Evolutionary conservation across 805 yeast genomes (phyloP).

Genomic region (Metschnikowia chrysomelidarum): DNA sequence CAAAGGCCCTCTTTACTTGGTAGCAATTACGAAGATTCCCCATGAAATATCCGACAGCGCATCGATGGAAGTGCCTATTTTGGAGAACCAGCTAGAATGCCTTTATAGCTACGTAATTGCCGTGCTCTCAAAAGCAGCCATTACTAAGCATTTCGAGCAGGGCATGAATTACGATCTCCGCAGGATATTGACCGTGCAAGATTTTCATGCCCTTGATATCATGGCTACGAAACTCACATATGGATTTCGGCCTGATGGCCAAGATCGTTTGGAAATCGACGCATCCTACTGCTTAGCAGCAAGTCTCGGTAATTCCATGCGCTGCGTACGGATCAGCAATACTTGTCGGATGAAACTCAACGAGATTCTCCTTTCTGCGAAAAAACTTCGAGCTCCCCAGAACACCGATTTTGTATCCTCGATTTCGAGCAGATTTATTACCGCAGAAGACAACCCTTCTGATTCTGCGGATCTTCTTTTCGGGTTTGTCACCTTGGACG

Average conservation of each 20-base stretch:
- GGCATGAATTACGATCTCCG: conserved; percentile 82
- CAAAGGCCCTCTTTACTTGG: conserved; percentile 67
- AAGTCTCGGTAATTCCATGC: conserved; percentile 30
- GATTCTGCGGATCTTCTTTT: conserved; percentile 57
- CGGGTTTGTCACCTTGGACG: conserved; percentile 66
- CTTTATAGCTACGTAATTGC: conserved; percentile 78
- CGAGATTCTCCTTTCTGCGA: conserved; percentile 43
- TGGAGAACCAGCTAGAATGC: conserved; percentile 57
- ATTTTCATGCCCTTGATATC: conserved; percentile 65
- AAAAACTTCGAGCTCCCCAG: conserved; percentile 18
- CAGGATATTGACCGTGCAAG: conserved; percentile 70
- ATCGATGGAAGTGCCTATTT: conserved; percentile 11
- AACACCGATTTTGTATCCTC: conserved; percentile 7
- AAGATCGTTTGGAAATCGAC: conserved; percentile 10
- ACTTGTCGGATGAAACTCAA: conserved; percentile 58
- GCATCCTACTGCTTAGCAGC: conserved; percentile 29
- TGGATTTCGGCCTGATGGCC: conserved; percentile 25
- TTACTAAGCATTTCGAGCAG: conserved; percentile 62
- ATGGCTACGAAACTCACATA: conserved; percentile 42
- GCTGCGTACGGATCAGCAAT: conserved; percentile 47
- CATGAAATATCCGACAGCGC: conserved; percentile 37
- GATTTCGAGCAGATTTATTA: conserved; percentile 2
- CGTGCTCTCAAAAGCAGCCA: conserved; percentile 77
- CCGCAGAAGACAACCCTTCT: conserved; percentile 13
- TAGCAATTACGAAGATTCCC: conserved; percentile 57